Conservation (phyloP, 2,329 filamentous ascomycete genomes). For the Colletotrichum liriopes region DNA sequence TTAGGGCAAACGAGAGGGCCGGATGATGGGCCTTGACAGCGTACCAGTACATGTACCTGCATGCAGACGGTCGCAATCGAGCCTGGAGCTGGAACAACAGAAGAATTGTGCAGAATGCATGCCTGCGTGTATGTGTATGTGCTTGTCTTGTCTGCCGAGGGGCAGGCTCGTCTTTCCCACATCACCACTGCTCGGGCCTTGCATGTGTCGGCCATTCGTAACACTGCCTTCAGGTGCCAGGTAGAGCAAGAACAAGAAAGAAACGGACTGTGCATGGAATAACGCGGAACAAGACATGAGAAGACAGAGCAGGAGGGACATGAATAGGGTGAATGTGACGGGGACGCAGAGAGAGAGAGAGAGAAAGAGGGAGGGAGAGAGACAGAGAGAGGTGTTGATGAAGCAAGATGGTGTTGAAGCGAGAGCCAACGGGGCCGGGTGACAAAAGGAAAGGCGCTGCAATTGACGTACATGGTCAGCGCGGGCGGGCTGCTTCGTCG, state of each 20-base stretch:
- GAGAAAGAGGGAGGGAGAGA: background rate
- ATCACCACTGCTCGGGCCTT: background rate
- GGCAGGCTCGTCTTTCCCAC: constrained; percentile 2
- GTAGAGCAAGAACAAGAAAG: background rate
- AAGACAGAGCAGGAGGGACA: too few species aligned
- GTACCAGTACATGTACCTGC: constrained; percentile 40
- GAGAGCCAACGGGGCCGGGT: background rate
- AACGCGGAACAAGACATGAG: background rate
- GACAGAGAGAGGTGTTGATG: background rate
- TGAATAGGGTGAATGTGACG: background rate
- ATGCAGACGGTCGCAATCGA: constrained; percentile 30
- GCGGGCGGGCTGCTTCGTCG: background rate
- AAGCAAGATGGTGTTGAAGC: background rate
- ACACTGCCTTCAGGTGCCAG: too few species aligned
- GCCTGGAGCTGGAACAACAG: constrained; percentile 9
- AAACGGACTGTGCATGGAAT: too few species aligned
- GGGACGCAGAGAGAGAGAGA: background rate
- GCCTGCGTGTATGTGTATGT: constrained; percentile 4
- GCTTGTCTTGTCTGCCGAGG: constrained; percentile 1
- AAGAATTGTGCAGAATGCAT: constrained; percentile 20
- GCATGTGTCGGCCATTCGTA: background rate
- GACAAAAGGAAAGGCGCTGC: constrained; percentile 12
- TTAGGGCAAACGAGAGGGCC: constrained; percentile 37
- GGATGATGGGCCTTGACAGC: constrained; percentile 32
- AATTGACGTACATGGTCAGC: constrained; percentile 26